Evolutionary conservation across 2,329 filamentous ascomycete species (phyloP).

Genomic region (Beauveria sp.): DNA sequence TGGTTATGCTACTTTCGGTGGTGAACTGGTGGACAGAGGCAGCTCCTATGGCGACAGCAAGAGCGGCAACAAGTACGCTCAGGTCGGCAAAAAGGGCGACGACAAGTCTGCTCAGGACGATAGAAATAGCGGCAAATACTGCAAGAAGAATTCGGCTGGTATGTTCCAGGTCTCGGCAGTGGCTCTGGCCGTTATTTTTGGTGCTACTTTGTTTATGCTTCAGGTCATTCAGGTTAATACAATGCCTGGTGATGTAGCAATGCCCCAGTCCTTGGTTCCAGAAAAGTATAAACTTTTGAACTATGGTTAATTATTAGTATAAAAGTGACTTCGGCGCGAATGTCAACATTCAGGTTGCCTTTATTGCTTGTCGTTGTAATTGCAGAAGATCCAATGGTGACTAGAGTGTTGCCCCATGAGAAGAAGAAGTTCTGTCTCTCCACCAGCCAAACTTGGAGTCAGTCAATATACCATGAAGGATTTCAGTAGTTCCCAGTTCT

Average conservation of each 20-base stretch:
- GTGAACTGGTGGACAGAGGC: constrained; percentile 20
- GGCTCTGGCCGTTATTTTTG: constrained; percentile 15
- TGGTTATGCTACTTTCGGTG: constrained; percentile 20
- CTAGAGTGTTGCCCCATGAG: not conserved
- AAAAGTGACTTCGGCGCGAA: not conserved
- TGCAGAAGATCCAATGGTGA: not conserved
- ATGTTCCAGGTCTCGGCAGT: constrained; percentile 14
- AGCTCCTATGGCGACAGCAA: constrained; percentile 12
- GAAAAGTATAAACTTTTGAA: too few relatives aligned
- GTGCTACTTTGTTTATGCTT: constrained; percentile 16
- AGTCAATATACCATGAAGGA: not conserved
- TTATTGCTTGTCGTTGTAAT: not conserved
- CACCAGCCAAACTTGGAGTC: not conserved
- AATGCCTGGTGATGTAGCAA: not conserved
- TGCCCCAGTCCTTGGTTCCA: not conserved
- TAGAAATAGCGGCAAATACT: constrained; percentile 6
- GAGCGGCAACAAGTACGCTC: not conserved
- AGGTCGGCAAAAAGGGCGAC: constrained; percentile 4
- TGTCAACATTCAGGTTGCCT: not conserved
- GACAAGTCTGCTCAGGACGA: not conserved
- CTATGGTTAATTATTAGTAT: too few relatives aligned
- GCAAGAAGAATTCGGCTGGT: constrained; percentile 15
- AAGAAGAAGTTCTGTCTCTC: too few relatives aligned
- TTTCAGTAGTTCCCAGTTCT: not conserved
- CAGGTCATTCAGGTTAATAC: constrained; percentile 12